Percentiles rank a stretch among this genome's conserved stretches.
phyloP scores from a whole-genome alignment of 768 basidiomycete species.

The Kwoniella shandongensis region DNA sequence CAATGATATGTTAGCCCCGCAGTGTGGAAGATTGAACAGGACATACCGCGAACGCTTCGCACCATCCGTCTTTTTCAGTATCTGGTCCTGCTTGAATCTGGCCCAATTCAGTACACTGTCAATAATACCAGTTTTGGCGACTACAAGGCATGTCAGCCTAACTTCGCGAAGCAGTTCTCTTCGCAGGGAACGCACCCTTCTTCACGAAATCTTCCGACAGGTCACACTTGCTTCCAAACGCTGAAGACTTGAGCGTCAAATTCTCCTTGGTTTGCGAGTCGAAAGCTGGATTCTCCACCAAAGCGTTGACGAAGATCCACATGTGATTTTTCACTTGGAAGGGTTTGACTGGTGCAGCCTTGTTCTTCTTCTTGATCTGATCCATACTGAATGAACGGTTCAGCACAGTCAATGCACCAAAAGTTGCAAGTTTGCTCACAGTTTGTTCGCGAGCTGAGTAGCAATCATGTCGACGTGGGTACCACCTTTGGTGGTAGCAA shows the following conservation, averaged over 20 bases:
- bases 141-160: constrained; percentile 55
- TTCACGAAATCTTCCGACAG: constrained; percentile 93
- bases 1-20: neutral
- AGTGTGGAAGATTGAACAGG: constrained; percentile 1
- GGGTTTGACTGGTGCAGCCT: constrained; percentile 88
- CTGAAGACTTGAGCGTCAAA: constrained; percentile 77
- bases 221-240: constrained; percentile 77
- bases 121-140: constrained; percentile 82
- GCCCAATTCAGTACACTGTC: constrained; percentile 95
- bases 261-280: constrained; percentile 99
- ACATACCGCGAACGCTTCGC: constrained; percentile 78
- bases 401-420: neutral
- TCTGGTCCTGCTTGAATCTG: constrained; percentile 92
- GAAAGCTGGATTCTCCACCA: constrained; percentile 97
- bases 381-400: constrained; percentile 56
- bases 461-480: constrained; percentile 83
- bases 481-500: constrained; percentile 93
- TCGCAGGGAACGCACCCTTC: constrained; percentile 65
- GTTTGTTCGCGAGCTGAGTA: constrained; percentile 82
- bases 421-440: constrained; percentile 57
- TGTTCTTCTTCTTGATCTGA: constrained; percentile 93
- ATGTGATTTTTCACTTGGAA: constrained; percentile 95
- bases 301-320: constrained; percentile 94
- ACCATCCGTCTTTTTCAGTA: constrained; percentile 94
- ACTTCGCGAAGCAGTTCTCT: neutral